A percentile compares a stretch with the other conserved stretches of the same genome.
phyloP scores from a whole-genome alignment of 108 stramenopile species.

The Skeletonema grethae region DNA sequence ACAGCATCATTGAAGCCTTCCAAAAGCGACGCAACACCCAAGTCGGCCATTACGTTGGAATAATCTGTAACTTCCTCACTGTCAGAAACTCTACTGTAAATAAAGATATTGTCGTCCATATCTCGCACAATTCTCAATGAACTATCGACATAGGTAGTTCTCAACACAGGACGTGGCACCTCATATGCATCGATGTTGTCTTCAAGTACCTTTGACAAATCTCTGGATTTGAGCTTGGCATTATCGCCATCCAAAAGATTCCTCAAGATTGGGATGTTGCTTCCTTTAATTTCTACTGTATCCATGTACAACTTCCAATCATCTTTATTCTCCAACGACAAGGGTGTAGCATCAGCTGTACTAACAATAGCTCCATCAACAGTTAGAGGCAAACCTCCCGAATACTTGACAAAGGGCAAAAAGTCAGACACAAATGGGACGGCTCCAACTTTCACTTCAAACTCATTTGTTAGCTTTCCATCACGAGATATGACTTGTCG shows the following conservation, averaged over 20 bases:
- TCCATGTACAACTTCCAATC: slow-evolving; percentile 74
- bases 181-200: slow-evolving; percentile 54
- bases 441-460: slow-evolving; percentile 83
- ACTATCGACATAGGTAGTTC: slow-evolving; percentile 65
- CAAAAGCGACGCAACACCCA: slow-evolving; percentile 70
- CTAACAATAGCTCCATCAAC: slow-evolving; percentile 87
- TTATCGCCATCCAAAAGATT: slow-evolving; percentile 60
- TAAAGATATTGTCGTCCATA: slow-evolving; percentile 78
- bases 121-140: slow-evolving; percentile 76
- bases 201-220: slow-evolving; percentile 67
- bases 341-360: slow-evolving; percentile 61
- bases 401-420: slow-evolving; percentile 57
- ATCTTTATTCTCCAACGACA: slow-evolving; percentile 15
- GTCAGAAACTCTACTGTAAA: slow-evolving; percentile 66
- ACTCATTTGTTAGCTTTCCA: slow-evolving; percentile 70
- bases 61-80: slow-evolving; percentile 69
- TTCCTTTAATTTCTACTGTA: slow-evolving; percentile 84
- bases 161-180: slow-evolving; percentile 66
- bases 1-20: slow-evolving; percentile 83
- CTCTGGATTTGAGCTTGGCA: slow-evolving; percentile 59
- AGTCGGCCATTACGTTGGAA: slow-evolving; percentile 62
- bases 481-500: slow-evolving; percentile 67
- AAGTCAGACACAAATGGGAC: slow-evolving; percentile 76
- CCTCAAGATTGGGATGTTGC: slow-evolving; percentile 72
- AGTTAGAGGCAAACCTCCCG: slow-evolving; percentile 77